Evolutionary conservation across 148 eudicot genomes (phyloP), one percentile per base, ranked within the genome.

Genomic region (Camellia japonica): DNA sequence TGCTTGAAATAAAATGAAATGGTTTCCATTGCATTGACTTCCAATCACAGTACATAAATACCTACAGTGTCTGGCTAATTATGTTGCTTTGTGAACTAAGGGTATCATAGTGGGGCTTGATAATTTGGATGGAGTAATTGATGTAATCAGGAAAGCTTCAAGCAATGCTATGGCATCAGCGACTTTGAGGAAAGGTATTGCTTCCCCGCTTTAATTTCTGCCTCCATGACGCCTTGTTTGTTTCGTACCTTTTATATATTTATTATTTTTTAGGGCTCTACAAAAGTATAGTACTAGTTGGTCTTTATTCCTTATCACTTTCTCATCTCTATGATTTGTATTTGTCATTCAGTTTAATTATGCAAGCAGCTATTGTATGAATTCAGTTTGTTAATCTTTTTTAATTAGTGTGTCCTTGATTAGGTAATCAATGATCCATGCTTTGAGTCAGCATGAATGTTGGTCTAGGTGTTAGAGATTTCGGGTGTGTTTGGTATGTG

Each of bases 21-120:
- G 14, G 10, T 60, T 74, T 73, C 8, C 60, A 15, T 58, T 19
- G 61, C 38, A n/a, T 75, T 41, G 38, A 10, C 30, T 16, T 74
- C 6, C 20, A 47, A 46, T 7, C 55, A 6, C 59, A 44, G 14
- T 46, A 43, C 3, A 10, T 47, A 5, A 2, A 44, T 68, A 10
- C 52, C n/a, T 68, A 18, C 68, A 62, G 41, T 46, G 11, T 41
- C 51, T 68, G 20, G 16, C 41, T 78, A 68, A 49, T 13, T 52
- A 49, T 79, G 41, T 58, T 77, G 63, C 41, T 63, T 59, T 63
- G 65, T 81, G 54, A 81, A 71, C 51, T 43, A 52, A 95, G 99
- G 99, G 99, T 70, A 89, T 96, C 65, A 82, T 93, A 75, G 85
- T 87, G 78, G 99, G 98, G 78, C 98, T 93, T 73, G 99, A 90